Evolutionary conservation across 2,329 filamentous ascomycete genomes (phyloP).

Genomic region (Diaporthe capsici): DNA sequence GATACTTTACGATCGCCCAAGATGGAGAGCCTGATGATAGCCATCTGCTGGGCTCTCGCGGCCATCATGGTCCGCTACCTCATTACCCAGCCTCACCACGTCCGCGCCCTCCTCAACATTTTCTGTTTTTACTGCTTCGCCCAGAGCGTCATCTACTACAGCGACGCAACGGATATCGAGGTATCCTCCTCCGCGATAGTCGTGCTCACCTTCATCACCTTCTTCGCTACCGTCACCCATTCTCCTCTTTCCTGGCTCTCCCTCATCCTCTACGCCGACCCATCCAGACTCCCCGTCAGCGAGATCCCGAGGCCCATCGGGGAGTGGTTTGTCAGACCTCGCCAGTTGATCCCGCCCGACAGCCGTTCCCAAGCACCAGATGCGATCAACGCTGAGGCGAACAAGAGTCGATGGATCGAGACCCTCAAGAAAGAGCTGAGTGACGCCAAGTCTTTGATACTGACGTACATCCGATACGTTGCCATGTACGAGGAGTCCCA

Average conservation of each 20-base stretch:
- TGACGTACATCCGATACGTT: background rate
- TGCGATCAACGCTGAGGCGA: background rate
- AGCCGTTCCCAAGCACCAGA: background rate
- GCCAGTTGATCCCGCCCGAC: background rate
- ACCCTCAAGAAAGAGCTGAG: background rate
- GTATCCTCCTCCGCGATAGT: background rate
- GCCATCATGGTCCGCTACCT: conserved; percentile 6
- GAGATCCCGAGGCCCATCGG: background rate
- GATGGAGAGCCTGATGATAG: background rate
- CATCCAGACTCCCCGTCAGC: background rate
- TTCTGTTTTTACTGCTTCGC: background rate
- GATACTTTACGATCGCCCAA: background rate
- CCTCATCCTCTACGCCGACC: conserved; percentile 8
- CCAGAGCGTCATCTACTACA: background rate
- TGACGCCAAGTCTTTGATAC: background rate
- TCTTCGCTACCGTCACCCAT: background rate
- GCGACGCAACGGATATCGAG: background rate
- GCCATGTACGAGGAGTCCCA: background rate
- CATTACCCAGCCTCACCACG: conserved; percentile 6
- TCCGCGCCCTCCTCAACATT: background rate
- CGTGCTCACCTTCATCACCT: background rate
- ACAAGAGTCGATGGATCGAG: background rate
- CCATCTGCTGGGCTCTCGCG: background rate
- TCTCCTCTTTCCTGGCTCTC: background rate
- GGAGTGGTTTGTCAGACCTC: background rate